Evolutionary conservation across 73 alveolate species (phyloP).

Genomic region (Tetrahymena malaccensis): DNA sequence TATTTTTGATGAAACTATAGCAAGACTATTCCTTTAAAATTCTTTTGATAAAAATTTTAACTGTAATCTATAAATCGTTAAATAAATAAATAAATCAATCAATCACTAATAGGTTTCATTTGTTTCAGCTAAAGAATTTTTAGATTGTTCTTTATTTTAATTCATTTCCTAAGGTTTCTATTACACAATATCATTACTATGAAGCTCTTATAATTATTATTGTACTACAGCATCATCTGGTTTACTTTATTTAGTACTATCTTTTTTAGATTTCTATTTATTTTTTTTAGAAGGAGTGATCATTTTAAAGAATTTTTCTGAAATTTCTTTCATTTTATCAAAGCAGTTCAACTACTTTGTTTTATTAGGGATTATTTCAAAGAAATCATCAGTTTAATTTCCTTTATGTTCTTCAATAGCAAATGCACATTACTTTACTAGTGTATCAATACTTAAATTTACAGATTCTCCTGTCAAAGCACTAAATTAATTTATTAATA

Average conservation of each 20-base stretch:
- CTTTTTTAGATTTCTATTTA: not conserved
- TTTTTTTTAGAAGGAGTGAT: not conserved
- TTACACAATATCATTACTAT: not conserved
- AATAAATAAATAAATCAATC: not conserved
- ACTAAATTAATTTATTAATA: not conserved
- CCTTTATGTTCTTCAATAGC: not conserved
- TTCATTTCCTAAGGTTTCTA: not conserved
- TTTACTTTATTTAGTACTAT: not conserved
- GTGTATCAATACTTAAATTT: not conserved
- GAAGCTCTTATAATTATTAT: not conserved
- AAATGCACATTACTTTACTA: not conserved
- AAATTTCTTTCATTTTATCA: not conserved
- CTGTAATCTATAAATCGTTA: no score
- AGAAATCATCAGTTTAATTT: not conserved
- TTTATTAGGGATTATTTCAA: not conserved
- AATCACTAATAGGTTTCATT: not conserved
- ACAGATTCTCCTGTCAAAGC: not conserved
- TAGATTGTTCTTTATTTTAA: not conserved
- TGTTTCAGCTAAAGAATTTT: not conserved
- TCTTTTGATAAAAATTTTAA: not conserved
- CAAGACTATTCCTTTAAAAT: not conserved
- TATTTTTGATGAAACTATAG: no score
- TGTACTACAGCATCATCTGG: not conserved
- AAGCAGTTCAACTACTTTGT: not conserved
- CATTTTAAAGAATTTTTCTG: not conserved